phyloP scores from a whole-genome alignment of 2,329 filamentous ascomycete species.

The Chaetomiaceae sp. region DNA sequence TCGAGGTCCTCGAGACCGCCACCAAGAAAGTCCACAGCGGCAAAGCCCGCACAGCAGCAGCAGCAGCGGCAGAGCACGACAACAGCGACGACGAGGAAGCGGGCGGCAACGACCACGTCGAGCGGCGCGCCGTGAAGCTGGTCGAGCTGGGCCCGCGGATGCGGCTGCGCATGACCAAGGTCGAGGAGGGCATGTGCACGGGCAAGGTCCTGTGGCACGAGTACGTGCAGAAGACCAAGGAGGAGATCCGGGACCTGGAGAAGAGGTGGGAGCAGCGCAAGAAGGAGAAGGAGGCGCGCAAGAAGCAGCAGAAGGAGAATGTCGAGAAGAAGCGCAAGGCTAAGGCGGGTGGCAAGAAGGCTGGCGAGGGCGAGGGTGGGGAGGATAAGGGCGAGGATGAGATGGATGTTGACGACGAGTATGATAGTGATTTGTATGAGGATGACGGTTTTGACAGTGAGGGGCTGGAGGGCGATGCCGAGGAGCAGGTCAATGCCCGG shows the following conservation, averaged over 20 bases:
- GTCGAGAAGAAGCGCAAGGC: slow-evolving; percentile 81
- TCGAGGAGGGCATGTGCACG: slow-evolving; percentile 86
- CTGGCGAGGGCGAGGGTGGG: slow-evolving; percentile 20
- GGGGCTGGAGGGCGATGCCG: slow-evolving; percentile 46
- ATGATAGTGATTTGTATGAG: slow-evolving; percentile 36
- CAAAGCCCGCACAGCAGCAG: slow-evolving; percentile 44
- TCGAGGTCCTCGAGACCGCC: slow-evolving; percentile 70
- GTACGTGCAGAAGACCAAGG: slow-evolving; percentile 77
- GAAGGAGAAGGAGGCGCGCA: slow-evolving; percentile 76
- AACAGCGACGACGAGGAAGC: slow-evolving; percentile 41
- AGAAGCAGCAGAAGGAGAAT: slow-evolving; percentile 81
- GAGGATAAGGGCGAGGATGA: slow-evolving; percentile 34
- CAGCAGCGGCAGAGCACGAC: too few species aligned
- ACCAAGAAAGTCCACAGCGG: slow-evolving; percentile 56
- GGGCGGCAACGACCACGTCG: slow-evolving; percentile 55
- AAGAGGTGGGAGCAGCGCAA: slow-evolving; percentile 73
- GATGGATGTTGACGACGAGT: slow-evolving; percentile 37
- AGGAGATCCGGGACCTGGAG: slow-evolving; percentile 74
- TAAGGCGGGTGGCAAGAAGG: slow-evolving; percentile 77
- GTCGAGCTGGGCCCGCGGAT: slow-evolving; percentile 89
- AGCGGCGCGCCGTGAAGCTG: slow-evolving; percentile 84
- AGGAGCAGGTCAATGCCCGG: slow-evolving; percentile 44
- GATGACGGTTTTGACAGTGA: slow-evolving; percentile 49
- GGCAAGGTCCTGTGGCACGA: slow-evolving; percentile 98
- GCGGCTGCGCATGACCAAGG: slow-evolving; percentile 85